Conservation (phyloP, 768 basidiomycete species). For the Cystobasidiopsis lactophilus region DNA sequence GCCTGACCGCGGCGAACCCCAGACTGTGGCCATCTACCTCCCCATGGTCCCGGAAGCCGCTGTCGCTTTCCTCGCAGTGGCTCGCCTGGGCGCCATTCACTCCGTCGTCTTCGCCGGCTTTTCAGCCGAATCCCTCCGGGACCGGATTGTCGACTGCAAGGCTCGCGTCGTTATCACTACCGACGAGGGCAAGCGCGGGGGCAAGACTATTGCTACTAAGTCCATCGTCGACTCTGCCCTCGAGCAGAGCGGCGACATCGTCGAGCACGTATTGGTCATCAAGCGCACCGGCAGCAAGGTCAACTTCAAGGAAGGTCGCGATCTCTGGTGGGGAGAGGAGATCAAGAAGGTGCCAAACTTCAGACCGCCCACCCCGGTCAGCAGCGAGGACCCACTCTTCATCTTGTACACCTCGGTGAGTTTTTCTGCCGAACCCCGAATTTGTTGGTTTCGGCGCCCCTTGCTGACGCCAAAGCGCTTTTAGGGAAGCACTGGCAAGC, state of each 20-base stretch:
- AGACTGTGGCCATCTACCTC: conserved; percentile 68
- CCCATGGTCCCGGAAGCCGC: conserved; percentile 78
- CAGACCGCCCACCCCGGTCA: conserved; percentile 71
- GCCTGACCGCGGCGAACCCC: neutral
- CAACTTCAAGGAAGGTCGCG: conserved; percentile 58
- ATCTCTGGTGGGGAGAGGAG: conserved; percentile 96
- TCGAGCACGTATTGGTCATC: conserved; percentile 78
- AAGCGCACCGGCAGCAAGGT: conserved; percentile 65
- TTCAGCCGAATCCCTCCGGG: conserved; percentile 77
- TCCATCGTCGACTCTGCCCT: conserved; percentile 80
- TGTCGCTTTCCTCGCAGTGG: conserved; percentile 91
- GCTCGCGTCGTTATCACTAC: conserved; percentile 81
- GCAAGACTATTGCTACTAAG: conserved; percentile 85
- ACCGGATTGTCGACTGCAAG: conserved; percentile 72
- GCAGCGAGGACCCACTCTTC: conserved; percentile 87
- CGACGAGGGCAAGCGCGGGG: conserved; percentile 83
- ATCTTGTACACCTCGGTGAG: conserved; percentile 55
- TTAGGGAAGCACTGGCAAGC: conserved; percentile 68
- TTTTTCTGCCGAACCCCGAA: neutral
- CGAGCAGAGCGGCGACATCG: conserved; percentile 46
- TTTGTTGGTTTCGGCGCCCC: too few species aligned
- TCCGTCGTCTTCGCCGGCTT: conserved; percentile 97
- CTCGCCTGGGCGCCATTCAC: conserved; percentile 87
- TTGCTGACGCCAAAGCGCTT: neutral
- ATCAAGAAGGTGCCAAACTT: conserved; percentile 57